phyloP scores from a whole-genome alignment of 306 rosid genomes.

The Clitoria ternatea region DNA sequence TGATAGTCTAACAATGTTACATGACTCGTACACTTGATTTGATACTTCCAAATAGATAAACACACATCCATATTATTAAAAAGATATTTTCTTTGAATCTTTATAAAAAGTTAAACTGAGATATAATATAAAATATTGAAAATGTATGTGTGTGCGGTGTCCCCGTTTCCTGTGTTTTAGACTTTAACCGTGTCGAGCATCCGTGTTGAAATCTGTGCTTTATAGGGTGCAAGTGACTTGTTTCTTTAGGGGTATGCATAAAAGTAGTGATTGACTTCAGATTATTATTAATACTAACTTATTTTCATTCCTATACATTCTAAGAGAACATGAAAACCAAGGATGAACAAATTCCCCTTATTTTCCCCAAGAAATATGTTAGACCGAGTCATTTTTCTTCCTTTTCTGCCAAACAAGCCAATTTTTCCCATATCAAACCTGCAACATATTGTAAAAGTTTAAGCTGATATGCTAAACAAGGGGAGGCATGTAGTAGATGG shows the following conservation, averaged over 20 bases:
- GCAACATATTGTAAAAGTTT: neutral
- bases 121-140: too few species aligned
- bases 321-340: neutral
- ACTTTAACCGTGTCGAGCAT: too few species aligned
- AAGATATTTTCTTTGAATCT: too few species aligned
- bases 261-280: neutral
- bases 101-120: too few species aligned
- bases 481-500: neutral
- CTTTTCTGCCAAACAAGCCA: neutral
- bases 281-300: neutral
- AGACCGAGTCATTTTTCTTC: neutral
- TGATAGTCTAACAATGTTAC: too few species aligned
- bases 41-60: too few species aligned
- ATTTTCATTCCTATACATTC: neutral
- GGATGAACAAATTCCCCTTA: neutral
- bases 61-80: too few species aligned
- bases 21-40: too few species aligned
- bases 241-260: conserved; percentile 7
- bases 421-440: neutral
- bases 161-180: too few species aligned
- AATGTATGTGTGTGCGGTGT: too few species aligned
- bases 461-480: conserved; percentile 7
- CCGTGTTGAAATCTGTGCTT: too few species aligned
- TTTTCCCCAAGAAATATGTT: neutral
- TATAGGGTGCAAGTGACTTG: neutral